A percentile compares a stretch with the other conserved stretches of the same genome.
Evolutionary conservation across 352 stramenopile genomes (phyloP).

Genomic region (Globisporangium alternatum): DNA sequence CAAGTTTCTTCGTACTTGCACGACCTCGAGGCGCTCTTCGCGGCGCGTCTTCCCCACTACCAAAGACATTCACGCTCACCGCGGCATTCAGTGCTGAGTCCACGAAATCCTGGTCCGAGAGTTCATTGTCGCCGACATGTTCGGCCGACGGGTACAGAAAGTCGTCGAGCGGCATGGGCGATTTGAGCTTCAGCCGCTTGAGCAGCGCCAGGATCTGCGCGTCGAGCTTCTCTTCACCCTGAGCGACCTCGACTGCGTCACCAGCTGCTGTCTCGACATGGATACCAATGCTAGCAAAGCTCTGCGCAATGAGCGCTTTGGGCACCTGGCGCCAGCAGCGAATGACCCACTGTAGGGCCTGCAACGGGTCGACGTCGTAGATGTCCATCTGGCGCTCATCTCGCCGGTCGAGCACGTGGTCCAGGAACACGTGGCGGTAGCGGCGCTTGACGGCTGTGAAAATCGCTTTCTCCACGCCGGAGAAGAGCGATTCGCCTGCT

Average conservation of each 20-base stretch:
- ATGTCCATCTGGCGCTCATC: conserved; percentile 35
- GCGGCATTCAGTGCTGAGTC: conserved; percentile 49
- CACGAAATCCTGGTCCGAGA: conserved; percentile 66
- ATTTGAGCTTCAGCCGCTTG: conserved; percentile 47
- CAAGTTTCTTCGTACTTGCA: conserved; percentile 19
- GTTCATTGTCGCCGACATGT: conserved; percentile 48
- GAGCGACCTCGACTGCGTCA: background rate
- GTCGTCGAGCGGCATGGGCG: conserved; percentile 44
- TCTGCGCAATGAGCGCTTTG: conserved; percentile 41
- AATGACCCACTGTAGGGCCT: conserved; percentile 61
- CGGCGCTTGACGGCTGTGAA: conserved; percentile 49
- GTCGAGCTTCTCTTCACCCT: conserved; percentile 47
- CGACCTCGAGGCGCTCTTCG: conserved; percentile 21
- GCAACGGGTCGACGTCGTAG: conserved; percentile 41
- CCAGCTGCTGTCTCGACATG: background rate
- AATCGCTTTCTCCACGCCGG: conserved; percentile 39
- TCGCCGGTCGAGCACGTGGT: conserved; percentile 39
- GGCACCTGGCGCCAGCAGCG: conserved; percentile 55
- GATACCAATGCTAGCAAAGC: conserved; percentile 43
- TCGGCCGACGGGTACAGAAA: conserved; percentile 47
- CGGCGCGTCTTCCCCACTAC: conserved; percentile 24
- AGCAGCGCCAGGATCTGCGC: conserved; percentile 51
- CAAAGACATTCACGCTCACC: conserved; percentile 34
- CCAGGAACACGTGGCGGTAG: conserved; percentile 50
- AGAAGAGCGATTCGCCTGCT: conserved; percentile 31